These are phyloP conservation scores for Talaromyces sp. DNA, from an alignment of 2,329 filamentous ascomycete species.

Conservation along the genomic window DNA sequence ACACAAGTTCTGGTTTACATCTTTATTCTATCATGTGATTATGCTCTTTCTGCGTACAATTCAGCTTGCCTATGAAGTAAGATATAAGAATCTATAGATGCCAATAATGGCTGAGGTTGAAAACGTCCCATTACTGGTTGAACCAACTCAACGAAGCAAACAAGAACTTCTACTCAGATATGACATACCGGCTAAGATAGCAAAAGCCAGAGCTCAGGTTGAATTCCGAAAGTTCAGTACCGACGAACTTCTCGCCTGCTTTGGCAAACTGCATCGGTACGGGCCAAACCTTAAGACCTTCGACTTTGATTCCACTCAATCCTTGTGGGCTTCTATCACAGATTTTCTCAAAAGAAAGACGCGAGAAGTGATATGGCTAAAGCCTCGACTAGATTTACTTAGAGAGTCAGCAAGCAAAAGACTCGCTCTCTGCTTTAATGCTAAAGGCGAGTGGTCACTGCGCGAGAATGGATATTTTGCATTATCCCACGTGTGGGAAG, in stretches of 20 bases:
- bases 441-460: not conserved
- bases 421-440: slow-evolving; percentile 4
- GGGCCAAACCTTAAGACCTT: not conserved
- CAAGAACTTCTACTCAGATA: not conserved
- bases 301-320: not conserved
- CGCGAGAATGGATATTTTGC: not conserved
- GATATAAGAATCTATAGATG: too few relatives aligned
- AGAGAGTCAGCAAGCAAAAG: not conserved
- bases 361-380: not conserved
- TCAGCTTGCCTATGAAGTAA: not conserved
- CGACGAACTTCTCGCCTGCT: not conserved
- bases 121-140: not conserved
- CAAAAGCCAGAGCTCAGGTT: not conserved
- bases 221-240: not conserved
- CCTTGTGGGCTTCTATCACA: not conserved
- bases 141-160: not conserved
- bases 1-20: too few relatives aligned
- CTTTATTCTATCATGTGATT: too few relatives aligned
- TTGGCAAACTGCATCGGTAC: not conserved
- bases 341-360: not conserved
- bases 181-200: not conserved
- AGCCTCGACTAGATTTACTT: not conserved
- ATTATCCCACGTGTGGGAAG: not conserved
- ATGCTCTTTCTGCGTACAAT: not conserved
- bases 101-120: not conserved